Evolutionary conservation across 1,284 basidiomycete species (phyloP).

Genomic region (Vanrija sp.): DNA sequence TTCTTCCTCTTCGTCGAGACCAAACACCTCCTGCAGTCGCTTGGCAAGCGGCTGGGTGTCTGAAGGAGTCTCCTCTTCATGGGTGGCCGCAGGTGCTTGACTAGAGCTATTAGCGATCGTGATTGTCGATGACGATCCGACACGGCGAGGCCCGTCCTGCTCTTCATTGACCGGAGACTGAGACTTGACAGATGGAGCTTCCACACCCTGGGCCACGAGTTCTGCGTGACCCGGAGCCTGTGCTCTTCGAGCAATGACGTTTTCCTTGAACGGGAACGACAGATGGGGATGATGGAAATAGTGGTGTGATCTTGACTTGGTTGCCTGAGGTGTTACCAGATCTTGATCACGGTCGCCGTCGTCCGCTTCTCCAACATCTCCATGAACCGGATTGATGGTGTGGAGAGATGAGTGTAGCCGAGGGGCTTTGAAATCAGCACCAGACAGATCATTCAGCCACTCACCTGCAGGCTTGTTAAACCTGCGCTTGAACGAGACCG

Average conservation of each 20-base stretch:
- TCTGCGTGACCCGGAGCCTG: conserved; percentile 28
- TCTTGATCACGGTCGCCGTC: not conserved
- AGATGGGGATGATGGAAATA: not conserved
- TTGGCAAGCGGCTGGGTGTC: conserved; percentile 55
- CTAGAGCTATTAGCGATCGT: conserved; percentile 22
- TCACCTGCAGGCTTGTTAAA: conserved; percentile 6
- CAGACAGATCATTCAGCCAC: not conserved
- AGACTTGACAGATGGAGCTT: conserved; percentile 27
- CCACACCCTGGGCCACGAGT: conserved; percentile 31
- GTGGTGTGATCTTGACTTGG: not conserved
- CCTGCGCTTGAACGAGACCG: not conserved
- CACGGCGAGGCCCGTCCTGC: not conserved
- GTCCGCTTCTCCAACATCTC: conserved; percentile 18
- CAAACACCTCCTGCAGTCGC: conserved; percentile 81
- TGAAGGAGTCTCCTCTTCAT: conserved; percentile 19
- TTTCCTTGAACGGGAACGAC: conserved; percentile 42
- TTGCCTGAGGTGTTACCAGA: not conserved
- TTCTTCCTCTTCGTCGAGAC: conserved; percentile 70
- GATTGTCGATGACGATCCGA: not conserved
- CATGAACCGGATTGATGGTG: conserved; percentile 28
- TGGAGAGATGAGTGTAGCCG: conserved; percentile 39
- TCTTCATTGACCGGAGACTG: not conserved
- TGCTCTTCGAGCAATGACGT: conserved; percentile 39
- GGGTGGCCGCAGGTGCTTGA: conserved; percentile 18
- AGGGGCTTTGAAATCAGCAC: conserved; percentile 13